Percentiles rank a stretch among this genome's conserved stretches.
Evolutionary conservation across 164 flowering plant genomes (phyloP).

Genomic region (Berberis vulgaris): DNA sequence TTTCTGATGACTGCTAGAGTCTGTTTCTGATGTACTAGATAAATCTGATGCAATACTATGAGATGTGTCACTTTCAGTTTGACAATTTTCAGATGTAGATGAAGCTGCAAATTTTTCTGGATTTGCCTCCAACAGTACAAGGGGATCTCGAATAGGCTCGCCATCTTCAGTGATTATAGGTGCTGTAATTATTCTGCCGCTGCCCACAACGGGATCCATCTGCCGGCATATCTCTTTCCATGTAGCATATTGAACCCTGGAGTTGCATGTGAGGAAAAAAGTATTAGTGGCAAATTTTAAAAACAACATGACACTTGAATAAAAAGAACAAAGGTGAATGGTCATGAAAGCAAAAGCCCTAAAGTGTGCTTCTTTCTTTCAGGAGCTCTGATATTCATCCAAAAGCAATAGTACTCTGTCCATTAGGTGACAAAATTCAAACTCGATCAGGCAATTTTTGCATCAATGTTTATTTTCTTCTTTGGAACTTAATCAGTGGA

Average conservation of each 20-base stretch:
- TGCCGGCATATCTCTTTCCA: constrained; percentile 76
- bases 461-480: too few relatives aligned
- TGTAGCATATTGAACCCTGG: constrained; percentile 64
- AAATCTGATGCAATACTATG: constrained; percentile 7
- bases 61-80: constrained; percentile 11
- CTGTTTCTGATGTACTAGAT: constrained; percentile 19
- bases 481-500: too few relatives aligned
- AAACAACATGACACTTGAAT: too few relatives aligned
- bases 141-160: constrained; percentile 73
- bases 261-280: neutral
- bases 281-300: too few relatives aligned
- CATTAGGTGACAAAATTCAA: too few relatives aligned
- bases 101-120: constrained; percentile 21
- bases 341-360: too few relatives aligned
- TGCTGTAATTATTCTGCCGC: constrained; percentile 88
- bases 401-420: too few relatives aligned
- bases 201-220: constrained; percentile 82
- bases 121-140: constrained; percentile 62
- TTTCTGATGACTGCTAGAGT: constrained; percentile 16
- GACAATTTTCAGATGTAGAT: constrained; percentile 14
- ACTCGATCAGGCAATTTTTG: too few relatives aligned
- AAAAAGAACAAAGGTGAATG: too few relatives aligned
- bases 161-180: constrained; percentile 87
- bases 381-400: too few relatives aligned
- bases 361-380: too few relatives aligned